phyloP scores from a whole-genome alignment of 371 early-diverging fungal species.

The Coemansia sp. region DNA sequence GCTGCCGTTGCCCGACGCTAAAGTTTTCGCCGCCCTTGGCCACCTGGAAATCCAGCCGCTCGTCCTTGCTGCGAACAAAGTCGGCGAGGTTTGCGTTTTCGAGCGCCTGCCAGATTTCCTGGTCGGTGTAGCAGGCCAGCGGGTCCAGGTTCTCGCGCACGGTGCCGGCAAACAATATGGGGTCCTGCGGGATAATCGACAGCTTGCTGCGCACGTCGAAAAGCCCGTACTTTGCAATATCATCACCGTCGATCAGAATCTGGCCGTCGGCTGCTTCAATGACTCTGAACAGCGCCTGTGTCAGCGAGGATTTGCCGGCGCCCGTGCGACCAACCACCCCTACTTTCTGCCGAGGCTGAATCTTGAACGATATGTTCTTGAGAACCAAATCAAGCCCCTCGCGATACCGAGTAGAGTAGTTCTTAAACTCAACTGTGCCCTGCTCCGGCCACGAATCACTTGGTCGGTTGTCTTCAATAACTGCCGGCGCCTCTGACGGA shows the following conservation, averaged over 20 bases:
- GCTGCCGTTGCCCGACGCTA: slow-evolving; percentile 63
- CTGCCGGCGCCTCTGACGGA: slow-evolving; percentile 54
- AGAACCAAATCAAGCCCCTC: slow-evolving; percentile 50
- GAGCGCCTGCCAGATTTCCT: slow-evolving; percentile 78
- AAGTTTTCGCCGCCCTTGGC: slow-evolving; percentile 53
- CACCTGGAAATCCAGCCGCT: slow-evolving; percentile 57
- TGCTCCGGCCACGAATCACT: slow-evolving; percentile 54
- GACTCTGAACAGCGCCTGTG: slow-evolving; percentile 54
- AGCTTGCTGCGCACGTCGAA: slow-evolving; percentile 53
- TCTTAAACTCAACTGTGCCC: slow-evolving; percentile 54
- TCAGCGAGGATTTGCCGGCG: slow-evolving; percentile 54
- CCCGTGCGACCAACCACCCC: slow-evolving; percentile 55
- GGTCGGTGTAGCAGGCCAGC: slow-evolving; percentile 50
- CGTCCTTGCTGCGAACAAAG: slow-evolving; percentile 54
- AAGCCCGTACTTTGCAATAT: slow-evolving; percentile 43
- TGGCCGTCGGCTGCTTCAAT: slow-evolving; percentile 50
- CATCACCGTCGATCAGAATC: slow-evolving; percentile 55
- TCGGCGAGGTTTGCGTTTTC: slow-evolving; percentile 68
- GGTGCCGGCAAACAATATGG: slow-evolving; percentile 60
- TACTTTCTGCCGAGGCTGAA: slow-evolving; percentile 35
- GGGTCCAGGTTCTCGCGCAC: slow-evolving; percentile 60
- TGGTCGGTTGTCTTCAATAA: slow-evolving; percentile 49
- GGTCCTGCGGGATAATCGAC: slow-evolving; percentile 59
- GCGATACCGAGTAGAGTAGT: slow-evolving; percentile 55
- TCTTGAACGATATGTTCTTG: slow-evolving; percentile 43